phyloP scores from a whole-genome alignment of 1,284 basidiomycete genomes.

The Puccinia triticina region DNA sequence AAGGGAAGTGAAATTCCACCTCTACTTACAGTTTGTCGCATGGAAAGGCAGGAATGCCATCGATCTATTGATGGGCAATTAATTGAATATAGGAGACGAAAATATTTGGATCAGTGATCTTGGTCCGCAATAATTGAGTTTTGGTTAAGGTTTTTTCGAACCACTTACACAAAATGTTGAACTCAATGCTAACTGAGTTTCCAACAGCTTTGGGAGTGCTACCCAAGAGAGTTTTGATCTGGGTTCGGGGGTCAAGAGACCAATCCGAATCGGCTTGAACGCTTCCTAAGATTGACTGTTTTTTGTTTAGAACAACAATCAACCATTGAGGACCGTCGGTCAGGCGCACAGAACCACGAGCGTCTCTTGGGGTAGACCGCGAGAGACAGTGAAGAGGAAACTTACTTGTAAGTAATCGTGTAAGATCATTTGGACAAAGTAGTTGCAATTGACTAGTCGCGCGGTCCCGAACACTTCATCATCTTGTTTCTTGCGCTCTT shows the following conservation, averaged over 20 bases:
- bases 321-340: background rate
- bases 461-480: slow-evolving; percentile 76
- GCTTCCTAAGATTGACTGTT: slow-evolving; percentile 46
- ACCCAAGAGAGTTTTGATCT: slow-evolving; percentile 42
- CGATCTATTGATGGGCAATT: slow-evolving; percentile 25
- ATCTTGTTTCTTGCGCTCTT: slow-evolving; percentile 61
- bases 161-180: slow-evolving; percentile 44
- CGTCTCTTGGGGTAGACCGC: background rate
- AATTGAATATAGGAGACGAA: background rate
- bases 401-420: slow-evolving; percentile 34
- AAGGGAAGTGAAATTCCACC: background rate
- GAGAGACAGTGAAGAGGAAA: background rate
- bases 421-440: slow-evolving; percentile 63
- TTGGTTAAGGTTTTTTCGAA: background rate
- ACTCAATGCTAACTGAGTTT: slow-evolving; percentile 46
- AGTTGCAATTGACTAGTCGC: slow-evolving; percentile 73
- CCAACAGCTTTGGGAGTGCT: slow-evolving; percentile 43
- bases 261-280: slow-evolving; percentile 50
- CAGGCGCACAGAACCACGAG: background rate
- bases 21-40: slow-evolving; percentile 32
- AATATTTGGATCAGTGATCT: background rate
- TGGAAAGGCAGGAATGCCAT: slow-evolving; percentile 46
- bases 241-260: slow-evolving; percentile 41
- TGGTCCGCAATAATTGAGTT: background rate
- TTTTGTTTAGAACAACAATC: background rate